Evolutionary conservation across 176 grass and related monocot genomes (phyloP).

Genomic region (Carex pumila): DNA sequence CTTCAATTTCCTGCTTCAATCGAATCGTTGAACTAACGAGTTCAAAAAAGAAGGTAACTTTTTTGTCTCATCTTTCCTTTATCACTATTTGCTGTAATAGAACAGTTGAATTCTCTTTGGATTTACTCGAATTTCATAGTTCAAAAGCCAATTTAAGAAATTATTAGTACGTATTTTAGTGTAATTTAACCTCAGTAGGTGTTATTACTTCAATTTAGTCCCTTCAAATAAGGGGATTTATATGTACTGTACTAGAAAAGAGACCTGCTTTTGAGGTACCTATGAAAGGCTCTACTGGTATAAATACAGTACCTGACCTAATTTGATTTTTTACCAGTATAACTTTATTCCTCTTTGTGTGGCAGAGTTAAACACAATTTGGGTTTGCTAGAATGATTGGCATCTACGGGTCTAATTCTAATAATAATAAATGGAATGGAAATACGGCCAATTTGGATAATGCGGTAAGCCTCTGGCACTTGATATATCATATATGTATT

Average conservation of each 20-base stretch:
- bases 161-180: background rate
- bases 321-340: too few relatives aligned
- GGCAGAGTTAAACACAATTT: background rate
- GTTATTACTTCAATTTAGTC: background rate
- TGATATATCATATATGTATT: background rate
- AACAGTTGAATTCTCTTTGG: background rate
- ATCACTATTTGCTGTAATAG: background rate
- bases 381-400: conserved; percentile 9
- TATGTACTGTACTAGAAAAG: background rate
- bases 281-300: too few relatives aligned
- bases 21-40: background rate
- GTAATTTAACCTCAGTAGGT: background rate
- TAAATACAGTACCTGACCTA: too few relatives aligned
- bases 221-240: background rate
- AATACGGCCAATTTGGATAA: conserved; percentile 11
- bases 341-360: background rate
- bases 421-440: background rate
- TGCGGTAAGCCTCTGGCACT: conserved; percentile 3
- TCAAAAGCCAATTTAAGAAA: too few relatives aligned
- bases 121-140: background rate
- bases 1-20: background rate
- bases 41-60: background rate
- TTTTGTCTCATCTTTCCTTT: background rate
- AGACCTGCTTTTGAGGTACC: background rate
- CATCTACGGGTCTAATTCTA: conserved; percentile 1